Evolutionary conservation across 179 eudicot species (phyloP).

Genomic region (Corrigiola litoralis): DNA sequence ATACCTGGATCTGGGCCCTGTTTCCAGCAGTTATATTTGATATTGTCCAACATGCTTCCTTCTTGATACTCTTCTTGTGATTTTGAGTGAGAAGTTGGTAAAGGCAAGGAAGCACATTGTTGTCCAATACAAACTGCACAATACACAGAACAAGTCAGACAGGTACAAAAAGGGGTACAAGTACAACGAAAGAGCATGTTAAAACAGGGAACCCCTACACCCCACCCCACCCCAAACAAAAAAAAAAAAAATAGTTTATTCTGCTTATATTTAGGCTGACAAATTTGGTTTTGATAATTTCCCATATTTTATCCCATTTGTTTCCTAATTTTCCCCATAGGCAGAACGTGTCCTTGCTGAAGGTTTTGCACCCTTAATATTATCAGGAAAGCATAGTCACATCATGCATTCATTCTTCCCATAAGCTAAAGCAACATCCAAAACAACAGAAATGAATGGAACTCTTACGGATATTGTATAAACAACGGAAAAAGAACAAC

Average conservation of each 20-base stretch:
- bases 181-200: not conserved
- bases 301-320: no score
- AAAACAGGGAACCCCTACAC: not conserved
- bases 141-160: not conserved
- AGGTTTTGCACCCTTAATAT: no score
- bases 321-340: no score
- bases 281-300: no score
- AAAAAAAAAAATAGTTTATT: not conserved
- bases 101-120: constrained; percentile 59
- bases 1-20: constrained; percentile 64
- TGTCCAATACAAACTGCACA: constrained; percentile 56
- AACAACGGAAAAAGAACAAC: not conserved
- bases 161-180: not conserved
- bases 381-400: no score
- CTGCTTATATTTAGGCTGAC: no score
- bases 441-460: not conserved
- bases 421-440: not conserved
- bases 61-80: constrained; percentile 72
- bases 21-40: constrained; percentile 82
- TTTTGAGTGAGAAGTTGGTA: constrained; percentile 49
- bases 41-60: constrained; percentile 85
- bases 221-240: not conserved
- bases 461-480: not conserved
- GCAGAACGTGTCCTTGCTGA: no score
- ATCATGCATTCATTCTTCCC: not conserved